Evolutionary conservation across 2,329 filamentous ascomycete genomes (phyloP), one percentile per base, ranked within the genome.

Genomic region (Colletotrichum eremochloae): DNA sequence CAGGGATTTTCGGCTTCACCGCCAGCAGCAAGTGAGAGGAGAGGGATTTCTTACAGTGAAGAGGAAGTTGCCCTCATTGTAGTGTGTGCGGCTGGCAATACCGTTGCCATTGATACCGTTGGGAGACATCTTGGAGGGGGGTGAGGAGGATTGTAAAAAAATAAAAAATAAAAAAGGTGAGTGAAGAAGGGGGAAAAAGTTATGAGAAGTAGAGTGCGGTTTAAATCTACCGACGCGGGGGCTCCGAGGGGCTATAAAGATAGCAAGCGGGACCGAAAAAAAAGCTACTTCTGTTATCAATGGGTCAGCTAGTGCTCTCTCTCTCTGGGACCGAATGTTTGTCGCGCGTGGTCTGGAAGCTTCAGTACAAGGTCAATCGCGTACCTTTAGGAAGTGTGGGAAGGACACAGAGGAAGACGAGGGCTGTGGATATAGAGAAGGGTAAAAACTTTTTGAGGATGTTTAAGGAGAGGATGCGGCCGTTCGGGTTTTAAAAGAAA

Each of bases 21-120:
- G 60, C 48, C 24, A 15, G 20, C 33, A 40, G 48, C 18, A 42
- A 46, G n/a, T 42, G 60, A 48, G 33, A 14, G 40, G 48, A 11
- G 46, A 67, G 38, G 11, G 20, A 33, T 38, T 33, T 40, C 84
- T 84, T 87, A 91, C 90, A 80, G 94, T 96, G 90, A 96, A 96
- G 77, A 96, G 90, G 87, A 96, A 96, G 78, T 90, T 93, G 76
- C 91, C 92, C 81, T 87, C 82, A 77, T 90, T 89, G 82, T 87
- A 84, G 82, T 86, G 85, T 79, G 81, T 82, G 81, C 82, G 83
- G 67, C 76, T 74, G 75, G 78, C 63, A 77, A 77, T 75, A 77
- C 76, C 79, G 74, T 79, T 77, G 79, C 81, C 84, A 80, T 84
- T 80, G 77, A 78, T 74, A 78, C 84, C 84, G 84, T 88, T 89